Conservation (phyloP, 805 yeast genomes). For the Pichia californica region DNA sequence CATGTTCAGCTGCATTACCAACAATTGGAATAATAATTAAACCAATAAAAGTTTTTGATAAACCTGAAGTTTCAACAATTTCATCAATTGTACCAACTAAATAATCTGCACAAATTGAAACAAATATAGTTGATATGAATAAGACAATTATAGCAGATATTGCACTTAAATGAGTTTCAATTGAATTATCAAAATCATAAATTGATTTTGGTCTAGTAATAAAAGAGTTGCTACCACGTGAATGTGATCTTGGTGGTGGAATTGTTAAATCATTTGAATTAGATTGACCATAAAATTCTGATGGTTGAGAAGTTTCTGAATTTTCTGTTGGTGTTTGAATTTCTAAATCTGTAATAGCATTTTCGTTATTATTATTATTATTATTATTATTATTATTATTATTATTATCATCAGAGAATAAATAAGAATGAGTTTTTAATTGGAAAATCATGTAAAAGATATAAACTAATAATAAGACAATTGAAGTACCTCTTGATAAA, state of each 20-base stretch:
- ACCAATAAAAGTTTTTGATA: conserved; percentile 93
- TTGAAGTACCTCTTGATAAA: conserved; percentile 79
- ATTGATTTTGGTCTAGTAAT: conserved; percentile 26
- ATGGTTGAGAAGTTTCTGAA: background rate
- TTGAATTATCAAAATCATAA: conserved; percentile 22
- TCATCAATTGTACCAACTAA: conserved; percentile 91
- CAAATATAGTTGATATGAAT: conserved; percentile 62
- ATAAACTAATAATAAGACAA: conserved; percentile 72
- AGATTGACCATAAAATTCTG: background rate
- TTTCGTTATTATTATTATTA: conserved; percentile 19
- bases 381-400: conserved; percentile 21
- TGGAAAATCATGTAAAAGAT: conserved; percentile 79
- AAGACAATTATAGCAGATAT: conserved; percentile 50
- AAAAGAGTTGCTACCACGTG: conserved; percentile 24
- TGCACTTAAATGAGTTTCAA: conserved; percentile 41
- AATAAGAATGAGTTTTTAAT: conserved; percentile 71
- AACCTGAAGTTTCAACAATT: conserved; percentile 74
- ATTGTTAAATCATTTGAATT: background rate
- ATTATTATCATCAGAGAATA: conserved; percentile 52
- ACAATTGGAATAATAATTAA: conserved; percentile 91
- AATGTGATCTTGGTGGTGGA: background rate
- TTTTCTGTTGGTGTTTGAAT: background rate
- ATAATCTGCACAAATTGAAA: conserved; percentile 88
- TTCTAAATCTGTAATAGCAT: conserved; percentile 13
- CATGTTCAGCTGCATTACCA: conserved; percentile 98